Evolutionary conservation across 192 early-diverging fungal genomes (phyloP).

Genomic region (Diversispora epigaea): DNA sequence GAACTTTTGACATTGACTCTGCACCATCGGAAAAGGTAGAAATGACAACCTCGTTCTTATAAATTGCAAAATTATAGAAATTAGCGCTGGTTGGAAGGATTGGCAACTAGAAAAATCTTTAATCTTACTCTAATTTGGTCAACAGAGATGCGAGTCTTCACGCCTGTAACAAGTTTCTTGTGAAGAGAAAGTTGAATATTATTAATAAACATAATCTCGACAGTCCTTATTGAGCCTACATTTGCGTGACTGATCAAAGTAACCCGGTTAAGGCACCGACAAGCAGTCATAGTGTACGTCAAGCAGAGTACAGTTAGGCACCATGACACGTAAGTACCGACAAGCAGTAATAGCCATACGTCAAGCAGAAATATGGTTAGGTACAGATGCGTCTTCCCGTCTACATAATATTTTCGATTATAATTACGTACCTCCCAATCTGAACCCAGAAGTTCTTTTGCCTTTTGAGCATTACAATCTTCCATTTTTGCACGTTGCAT

Average conservation of each 20-base stretch:
- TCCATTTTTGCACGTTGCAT: constrained; percentile 33
- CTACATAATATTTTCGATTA: too few relatives aligned
- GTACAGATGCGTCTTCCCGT: not conserved
- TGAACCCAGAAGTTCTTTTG: constrained; percentile 29
- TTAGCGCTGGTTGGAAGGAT: constrained; percentile 9
- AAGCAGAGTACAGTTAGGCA: not conserved
- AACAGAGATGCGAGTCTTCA: constrained; percentile 25
- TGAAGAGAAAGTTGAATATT: not conserved
- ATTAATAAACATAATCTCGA: not conserved
- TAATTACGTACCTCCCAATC: constrained; percentile 3
- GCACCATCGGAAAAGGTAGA: constrained; percentile 27
- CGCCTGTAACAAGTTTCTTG: constrained; percentile 28
- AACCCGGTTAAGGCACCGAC: not conserved
- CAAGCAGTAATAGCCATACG: not conserved
- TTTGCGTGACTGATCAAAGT: not conserved
- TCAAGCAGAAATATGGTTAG: not conserved
- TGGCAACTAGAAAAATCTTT: constrained; percentile 24
- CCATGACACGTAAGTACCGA: not conserved
- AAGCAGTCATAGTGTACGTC: not conserved
- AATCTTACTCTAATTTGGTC: constrained; percentile 32
- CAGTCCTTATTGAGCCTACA: not conserved
- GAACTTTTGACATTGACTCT: constrained; percentile 31
- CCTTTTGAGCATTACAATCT: constrained; percentile 32
- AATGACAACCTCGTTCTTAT: constrained; percentile 11
- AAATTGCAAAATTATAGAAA: constrained; percentile 13